Evolutionary conservation across 1,284 basidiomycete species (phyloP).

Genomic region (Malassezia japonica): DNA sequence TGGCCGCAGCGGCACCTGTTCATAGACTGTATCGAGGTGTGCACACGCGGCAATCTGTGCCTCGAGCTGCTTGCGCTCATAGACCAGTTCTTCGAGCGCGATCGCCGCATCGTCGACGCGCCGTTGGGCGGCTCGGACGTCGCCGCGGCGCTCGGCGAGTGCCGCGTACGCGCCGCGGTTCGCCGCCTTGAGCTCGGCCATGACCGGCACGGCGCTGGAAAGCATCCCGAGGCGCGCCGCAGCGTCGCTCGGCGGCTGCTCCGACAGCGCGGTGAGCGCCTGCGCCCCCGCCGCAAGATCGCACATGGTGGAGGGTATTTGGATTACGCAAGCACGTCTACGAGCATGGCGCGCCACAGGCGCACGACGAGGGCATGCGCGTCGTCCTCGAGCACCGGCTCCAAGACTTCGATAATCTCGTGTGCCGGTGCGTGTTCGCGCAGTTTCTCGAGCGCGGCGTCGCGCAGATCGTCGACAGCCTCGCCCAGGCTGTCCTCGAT

Average conservation of each 20-base stretch:
- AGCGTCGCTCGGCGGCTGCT: background rate
- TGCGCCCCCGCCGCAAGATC: background rate
- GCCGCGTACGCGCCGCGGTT: conserved; percentile 11
- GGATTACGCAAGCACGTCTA: conserved; percentile 21
- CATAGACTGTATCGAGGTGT: conserved; percentile 6
- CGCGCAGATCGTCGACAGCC: conserved; percentile 34
- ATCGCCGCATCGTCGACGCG: background rate
- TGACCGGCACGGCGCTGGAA: background rate
- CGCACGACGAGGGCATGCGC: conserved; percentile 29
- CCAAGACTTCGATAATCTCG: conserved; percentile 26
- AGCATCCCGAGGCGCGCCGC: background rate
- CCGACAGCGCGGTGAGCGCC: background rate
- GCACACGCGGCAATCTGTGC: conserved; percentile 8
- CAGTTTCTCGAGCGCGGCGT: conserved; percentile 26
- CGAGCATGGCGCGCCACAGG: conserved; percentile 34
- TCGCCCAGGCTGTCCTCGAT: conserved; percentile 40
- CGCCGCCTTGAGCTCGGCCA: conserved; percentile 2
- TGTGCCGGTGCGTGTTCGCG: conserved; percentile 18
- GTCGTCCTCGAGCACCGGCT: conserved; percentile 43
- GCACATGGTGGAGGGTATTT: background rate
- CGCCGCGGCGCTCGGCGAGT: background rate
- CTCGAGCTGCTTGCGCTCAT: conserved; percentile 11
- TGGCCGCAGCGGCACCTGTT: conserved; percentile 6
- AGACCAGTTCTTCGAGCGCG: background rate
- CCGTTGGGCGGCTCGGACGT: background rate